phyloP scores from a whole-genome alignment of 495 filamentous ascomycete species.

The Aspergillus sclerotioniger region DNA sequence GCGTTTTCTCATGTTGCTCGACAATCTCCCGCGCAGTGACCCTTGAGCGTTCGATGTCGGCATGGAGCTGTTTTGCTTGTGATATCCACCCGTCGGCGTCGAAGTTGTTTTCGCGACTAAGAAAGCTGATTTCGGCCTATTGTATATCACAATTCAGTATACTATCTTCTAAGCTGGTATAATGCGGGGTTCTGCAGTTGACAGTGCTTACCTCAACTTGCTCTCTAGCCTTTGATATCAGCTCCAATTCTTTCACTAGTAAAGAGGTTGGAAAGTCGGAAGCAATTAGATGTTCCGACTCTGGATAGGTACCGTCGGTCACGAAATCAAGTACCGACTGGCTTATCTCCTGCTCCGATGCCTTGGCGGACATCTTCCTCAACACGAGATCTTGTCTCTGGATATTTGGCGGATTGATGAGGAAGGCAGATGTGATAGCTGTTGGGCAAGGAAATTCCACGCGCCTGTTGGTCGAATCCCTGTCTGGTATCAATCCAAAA shows the following conservation, averaged over 20 bases:
- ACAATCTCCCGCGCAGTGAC: conserved; percentile 73
- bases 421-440: not conserved
- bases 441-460: not conserved
- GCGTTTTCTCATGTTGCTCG: conserved; percentile 63
- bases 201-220: conserved; percentile 61
- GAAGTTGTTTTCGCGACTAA: conserved; percentile 70
- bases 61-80: conserved; percentile 78
- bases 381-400: not conserved
- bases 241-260: conserved; percentile 61
- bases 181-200: conserved; percentile 3
- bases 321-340: conserved; percentile 72
- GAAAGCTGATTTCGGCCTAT: conserved; percentile 66
- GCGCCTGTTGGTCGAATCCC: not conserved
- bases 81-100: conserved; percentile 82
- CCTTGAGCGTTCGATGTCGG: conserved; percentile 73
- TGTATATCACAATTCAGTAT: conserved; percentile 5
- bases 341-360: conserved; percentile 48
- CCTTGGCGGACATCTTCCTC: conserved; percentile 28
- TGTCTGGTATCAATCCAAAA: not conserved
- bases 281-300: conserved; percentile 64
- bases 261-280: conserved; percentile 56
- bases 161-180: not conserved
- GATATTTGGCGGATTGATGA: not conserved
- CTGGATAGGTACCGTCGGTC: conserved; percentile 68
- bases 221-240: conserved; percentile 62